A percentile compares a stretch with the other conserved stretches of the same genome.
These are phyloP conservation scores for Atalantia buxifolia DNA, from an alignment of 345 rosid species.

Conservation along the genomic window DNA sequence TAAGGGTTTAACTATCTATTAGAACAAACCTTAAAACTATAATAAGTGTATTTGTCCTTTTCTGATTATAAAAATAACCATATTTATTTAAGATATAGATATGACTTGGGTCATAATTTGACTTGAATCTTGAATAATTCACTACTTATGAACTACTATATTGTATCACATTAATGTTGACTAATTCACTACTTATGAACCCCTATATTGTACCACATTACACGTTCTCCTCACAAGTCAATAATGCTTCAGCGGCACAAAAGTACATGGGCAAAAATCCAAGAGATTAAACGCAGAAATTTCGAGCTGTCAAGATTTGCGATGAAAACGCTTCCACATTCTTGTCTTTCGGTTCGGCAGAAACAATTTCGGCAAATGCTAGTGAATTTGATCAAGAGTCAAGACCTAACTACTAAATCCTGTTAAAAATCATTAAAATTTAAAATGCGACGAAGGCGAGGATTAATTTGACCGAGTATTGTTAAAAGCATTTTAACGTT, in stretches of 20 bases:
- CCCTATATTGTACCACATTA: no score
- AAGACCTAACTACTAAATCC: background rate
- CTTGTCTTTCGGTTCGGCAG: background rate
- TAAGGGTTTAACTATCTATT: no score
- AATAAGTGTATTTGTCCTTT: no score
- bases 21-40: no score
- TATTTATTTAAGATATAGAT: no score
- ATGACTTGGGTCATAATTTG: background rate
- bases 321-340: background rate
- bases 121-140: background rate
- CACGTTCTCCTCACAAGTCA: no score
- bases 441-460: background rate
- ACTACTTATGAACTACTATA: background rate
- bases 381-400: background rate
- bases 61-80: no score
- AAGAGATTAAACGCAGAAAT: background rate
- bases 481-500: no score
- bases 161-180: background rate
- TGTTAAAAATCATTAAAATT: no score
- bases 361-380: background rate
- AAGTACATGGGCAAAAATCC: background rate
- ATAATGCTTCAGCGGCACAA: no score
- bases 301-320: background rate
- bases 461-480: background rate
- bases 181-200: no score